These are phyloP conservation scores for Penicillium rolfsii DNA, from an alignment of 2,329 filamentous ascomycete genomes.

Conservation along the genomic window DNA sequence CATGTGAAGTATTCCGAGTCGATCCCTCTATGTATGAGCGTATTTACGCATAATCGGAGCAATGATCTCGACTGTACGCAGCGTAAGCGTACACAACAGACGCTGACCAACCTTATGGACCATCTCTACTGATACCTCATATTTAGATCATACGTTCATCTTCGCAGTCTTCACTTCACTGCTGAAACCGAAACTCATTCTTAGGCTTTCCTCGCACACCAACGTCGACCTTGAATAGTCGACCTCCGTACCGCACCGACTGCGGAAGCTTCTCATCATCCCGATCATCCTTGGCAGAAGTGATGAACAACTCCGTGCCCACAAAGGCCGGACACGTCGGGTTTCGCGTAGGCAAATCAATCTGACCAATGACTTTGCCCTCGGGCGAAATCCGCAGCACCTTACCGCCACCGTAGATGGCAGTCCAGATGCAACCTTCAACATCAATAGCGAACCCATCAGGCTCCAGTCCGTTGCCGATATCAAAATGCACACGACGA, in stretches of 20 bases:
- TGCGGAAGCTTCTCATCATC: slow-evolving; percentile 62
- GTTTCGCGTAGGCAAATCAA: slow-evolving; percentile 75
- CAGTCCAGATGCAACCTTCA: slow-evolving; percentile 86
- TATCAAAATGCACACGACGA: slow-evolving; percentile 72
- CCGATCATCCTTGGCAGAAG: slow-evolving; percentile 71
- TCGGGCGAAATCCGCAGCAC: slow-evolving; percentile 73
- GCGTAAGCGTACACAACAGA: not conserved
- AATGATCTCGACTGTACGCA: not conserved
- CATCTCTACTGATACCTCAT: not conserved
- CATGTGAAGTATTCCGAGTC: not conserved
- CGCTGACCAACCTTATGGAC: not conserved
- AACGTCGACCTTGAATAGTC: slow-evolving; percentile 76
- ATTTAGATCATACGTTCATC: not conserved
- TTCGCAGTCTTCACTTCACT: slow-evolving; percentile 5
- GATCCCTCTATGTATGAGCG: not conserved
- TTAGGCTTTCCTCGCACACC: slow-evolving; percentile 67
- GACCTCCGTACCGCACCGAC: slow-evolving; percentile 68
- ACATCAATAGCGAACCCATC: slow-evolving; percentile 85
- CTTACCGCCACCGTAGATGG: slow-evolving; percentile 75
- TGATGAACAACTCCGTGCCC: slow-evolving; percentile 75
- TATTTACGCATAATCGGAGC: not conserved
- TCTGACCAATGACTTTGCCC: slow-evolving; percentile 72
- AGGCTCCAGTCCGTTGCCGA: slow-evolving; percentile 66
- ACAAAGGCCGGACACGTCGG: slow-evolving; percentile 81
- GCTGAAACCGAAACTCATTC: slow-evolving; percentile 64